Evolutionary conservation across 2,329 filamentous ascomycete genomes (phyloP).

Genomic region (Tolypocladium pustulatum): DNA sequence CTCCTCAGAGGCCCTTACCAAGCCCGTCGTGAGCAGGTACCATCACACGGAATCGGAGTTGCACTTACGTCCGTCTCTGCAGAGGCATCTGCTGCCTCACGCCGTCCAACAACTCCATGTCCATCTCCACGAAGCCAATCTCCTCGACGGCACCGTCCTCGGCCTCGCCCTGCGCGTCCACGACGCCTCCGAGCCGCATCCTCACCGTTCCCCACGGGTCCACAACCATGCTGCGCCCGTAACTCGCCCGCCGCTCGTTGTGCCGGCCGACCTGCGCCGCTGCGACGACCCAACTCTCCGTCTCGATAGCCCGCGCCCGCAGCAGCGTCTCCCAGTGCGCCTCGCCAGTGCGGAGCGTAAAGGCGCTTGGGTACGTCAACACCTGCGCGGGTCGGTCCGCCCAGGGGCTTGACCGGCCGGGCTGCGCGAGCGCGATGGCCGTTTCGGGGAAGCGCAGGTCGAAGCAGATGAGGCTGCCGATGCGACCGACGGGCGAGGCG

Average conservation of each 20-base stretch:
- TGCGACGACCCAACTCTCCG: conserved; percentile 77
- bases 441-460: conserved; percentile 79
- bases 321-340: conserved; percentile 81
- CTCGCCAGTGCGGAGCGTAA: conserved; percentile 73
- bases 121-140: conserved; percentile 45
- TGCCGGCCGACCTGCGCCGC: conserved; percentile 67
- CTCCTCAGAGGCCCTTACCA: neutral
- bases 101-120: conserved; percentile 33
- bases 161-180: conserved; percentile 26
- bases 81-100: conserved; percentile 44
- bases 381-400: conserved; percentile 49
- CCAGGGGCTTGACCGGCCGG: conserved; percentile 19
- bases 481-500: conserved; percentile 58
- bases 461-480: conserved; percentile 82
- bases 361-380: conserved; percentile 80
- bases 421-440: conserved; percentile 50
- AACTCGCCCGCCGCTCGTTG: conserved; percentile 68
- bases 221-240: conserved; percentile 77
- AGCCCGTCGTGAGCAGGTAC: neutral
- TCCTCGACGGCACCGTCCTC: conserved; percentile 31
- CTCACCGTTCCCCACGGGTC: conserved; percentile 78
- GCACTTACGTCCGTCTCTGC: conserved; percentile 38
- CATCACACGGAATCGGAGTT: too few relatives aligned
- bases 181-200: conserved; percentile 50
- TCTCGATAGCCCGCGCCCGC: conserved; percentile 75